Evolutionary conservation across 1,139 yeast species (phyloP).

Genomic region (Hansenula lynferdii): DNA sequence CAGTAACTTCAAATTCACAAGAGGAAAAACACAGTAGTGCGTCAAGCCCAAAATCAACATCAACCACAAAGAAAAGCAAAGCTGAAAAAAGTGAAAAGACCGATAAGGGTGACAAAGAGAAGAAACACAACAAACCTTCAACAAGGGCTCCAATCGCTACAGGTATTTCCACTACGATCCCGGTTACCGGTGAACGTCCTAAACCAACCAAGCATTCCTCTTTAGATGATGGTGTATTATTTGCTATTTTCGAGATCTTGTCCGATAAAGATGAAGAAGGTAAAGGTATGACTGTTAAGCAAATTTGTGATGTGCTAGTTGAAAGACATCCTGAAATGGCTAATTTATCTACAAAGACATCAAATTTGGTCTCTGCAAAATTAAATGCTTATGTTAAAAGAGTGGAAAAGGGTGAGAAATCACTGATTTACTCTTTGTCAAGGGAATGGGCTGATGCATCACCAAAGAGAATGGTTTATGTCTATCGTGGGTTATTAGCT

Average conservation of each 20-base stretch:
- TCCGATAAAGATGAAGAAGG: slow-evolving; percentile 64
- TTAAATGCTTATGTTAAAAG: slow-evolving; percentile 79
- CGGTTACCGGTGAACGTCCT: slow-evolving; percentile 79
- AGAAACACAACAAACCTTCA: slow-evolving; percentile 21
- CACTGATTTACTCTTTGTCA: slow-evolving; percentile 65
- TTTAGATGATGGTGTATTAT: slow-evolving; percentile 70
- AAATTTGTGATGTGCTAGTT: slow-evolving; percentile 68
- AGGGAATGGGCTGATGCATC: slow-evolving; percentile 89
- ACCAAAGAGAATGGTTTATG: slow-evolving; percentile 85
- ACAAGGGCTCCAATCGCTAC: slow-evolving; percentile 35
- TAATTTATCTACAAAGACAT: slow-evolving; percentile 70
- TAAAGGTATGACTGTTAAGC: slow-evolving; percentile 81
- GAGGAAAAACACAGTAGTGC: slow-evolving; percentile 2
- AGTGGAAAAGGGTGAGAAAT: slow-evolving; percentile 72
- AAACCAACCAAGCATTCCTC: slow-evolving; percentile 62
- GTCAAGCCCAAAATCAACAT: slow-evolving; percentile 3
- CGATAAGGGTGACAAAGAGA: slow-evolving; percentile 19
- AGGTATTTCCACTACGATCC: slow-evolving; percentile 73
- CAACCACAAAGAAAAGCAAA: neutral
- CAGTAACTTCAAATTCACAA: slow-evolving; percentile 5
- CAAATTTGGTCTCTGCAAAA: slow-evolving; percentile 76
- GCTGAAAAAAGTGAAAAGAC: slow-evolving; percentile 27
- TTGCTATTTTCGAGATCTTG: slow-evolving; percentile 66
- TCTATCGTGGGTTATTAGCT: slow-evolving; percentile 71
- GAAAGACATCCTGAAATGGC: slow-evolving; percentile 82